Base-by-base conservation (phyloP, 176 grass and related monocot genomes). In the Triticum turgidum region DNA sequence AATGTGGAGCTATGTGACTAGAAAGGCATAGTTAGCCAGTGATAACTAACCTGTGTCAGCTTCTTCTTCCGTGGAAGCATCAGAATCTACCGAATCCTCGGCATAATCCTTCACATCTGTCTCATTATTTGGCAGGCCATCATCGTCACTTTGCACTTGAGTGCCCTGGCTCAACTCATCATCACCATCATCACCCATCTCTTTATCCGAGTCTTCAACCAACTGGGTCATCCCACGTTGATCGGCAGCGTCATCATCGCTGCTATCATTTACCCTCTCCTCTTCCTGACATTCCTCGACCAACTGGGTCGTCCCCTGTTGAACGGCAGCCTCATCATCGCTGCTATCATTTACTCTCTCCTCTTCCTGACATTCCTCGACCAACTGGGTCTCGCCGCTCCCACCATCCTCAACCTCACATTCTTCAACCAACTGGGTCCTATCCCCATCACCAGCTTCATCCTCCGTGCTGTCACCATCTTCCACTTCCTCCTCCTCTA, bases 1-100 rank as follows among this genome's bases (percentile, higher is more conserved):
- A 45, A 5, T 5, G 0, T 72, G 29, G 29, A 29, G n/a, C 29
- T 62, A 29, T 15, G 9, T 32, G 62, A 69, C 63, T 56, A 65
- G 20, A 49, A 66, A 70, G 51, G 17, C 14, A 86, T 21, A 67
- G 10, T 74, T 56, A 52, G 0, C 27, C 82, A 24, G 12, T 64
- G 30, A 20, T 42, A 79, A 90, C 88, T 78, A 78, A 92, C 90
- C 80, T 92, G 66, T 35, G 61, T 1, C n/a, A 12, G 39, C 83
- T 80, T 87, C 84, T 68, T 92, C 90, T 56, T 92, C 90, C 65
- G 90, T 89, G 20, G 83, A 92, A 79, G 90, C 90, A 75, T 92
- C 87, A 18, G 79, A 92, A 83, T 89, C 87, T 4, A 68, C 83
- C 66, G 83, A 30, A 69, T 54, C 69, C 4, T 77, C 42, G 4